Evolutionary conservation across 1,284 basidiomycete species (phyloP).

Genomic region (Porodaedalea pini): DNA sequence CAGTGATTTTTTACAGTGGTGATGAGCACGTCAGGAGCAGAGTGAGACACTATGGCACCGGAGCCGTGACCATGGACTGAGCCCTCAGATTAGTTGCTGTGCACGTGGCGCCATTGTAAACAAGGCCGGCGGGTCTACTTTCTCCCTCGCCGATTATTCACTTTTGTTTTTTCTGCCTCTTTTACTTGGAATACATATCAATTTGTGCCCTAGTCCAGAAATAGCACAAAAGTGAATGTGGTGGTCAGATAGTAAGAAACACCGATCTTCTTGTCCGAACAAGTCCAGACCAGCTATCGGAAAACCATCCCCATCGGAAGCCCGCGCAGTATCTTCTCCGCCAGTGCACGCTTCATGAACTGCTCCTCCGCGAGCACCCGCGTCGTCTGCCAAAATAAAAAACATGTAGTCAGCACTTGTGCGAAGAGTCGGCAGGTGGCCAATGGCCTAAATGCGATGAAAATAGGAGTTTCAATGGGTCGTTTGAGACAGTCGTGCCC

Average conservation of each 20-base stretch:
- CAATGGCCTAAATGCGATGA: conserved; percentile 18
- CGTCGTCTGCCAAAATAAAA: conserved; percentile 56
- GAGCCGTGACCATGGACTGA: no score
- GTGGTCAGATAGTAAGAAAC: background rate
- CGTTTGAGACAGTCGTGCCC: background rate
- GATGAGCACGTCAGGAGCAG: background rate
- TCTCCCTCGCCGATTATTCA: no score
- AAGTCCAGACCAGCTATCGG: background rate
- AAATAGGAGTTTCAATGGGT: background rate
- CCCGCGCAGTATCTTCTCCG: conserved; percentile 78
- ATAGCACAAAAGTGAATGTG: background rate
- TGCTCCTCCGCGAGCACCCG: conserved; percentile 90
- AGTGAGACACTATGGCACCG: background rate
- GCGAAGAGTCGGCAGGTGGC: background rate
- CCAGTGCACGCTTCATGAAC: conserved; percentile 87
- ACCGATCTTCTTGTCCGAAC: background rate
- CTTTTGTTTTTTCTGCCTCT: background rate
- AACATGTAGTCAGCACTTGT: background rate
- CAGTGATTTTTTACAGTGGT: no score
- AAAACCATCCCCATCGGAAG: conserved; percentile 50
- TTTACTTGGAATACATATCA: background rate
- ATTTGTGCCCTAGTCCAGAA: background rate
- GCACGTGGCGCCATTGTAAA: no score
- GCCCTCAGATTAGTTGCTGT: no score
- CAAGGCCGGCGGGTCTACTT: no score